phyloP scores from a whole-genome alignment of 78 protist species.

The Bigelowiella natans region DNA sequence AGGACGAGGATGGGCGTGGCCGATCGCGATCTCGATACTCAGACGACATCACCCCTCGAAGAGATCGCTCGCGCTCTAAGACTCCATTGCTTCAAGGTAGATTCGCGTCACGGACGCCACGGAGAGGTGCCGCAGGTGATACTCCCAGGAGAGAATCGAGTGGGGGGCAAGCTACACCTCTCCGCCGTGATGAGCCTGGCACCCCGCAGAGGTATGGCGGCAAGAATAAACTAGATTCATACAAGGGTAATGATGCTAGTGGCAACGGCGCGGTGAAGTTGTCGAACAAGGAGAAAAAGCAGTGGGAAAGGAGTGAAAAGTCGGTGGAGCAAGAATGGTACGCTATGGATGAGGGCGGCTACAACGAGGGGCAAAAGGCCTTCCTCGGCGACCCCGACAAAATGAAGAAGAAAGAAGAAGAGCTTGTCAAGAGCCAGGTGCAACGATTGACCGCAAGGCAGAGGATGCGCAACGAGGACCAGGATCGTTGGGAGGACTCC shows the following conservation, averaged over 20 bases:
- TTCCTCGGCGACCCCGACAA: background rate
- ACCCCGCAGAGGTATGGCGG: no score
- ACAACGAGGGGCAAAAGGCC: background rate
- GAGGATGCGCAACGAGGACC: background rate
- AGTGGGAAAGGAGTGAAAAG: background rate
- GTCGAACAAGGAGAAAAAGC: background rate
- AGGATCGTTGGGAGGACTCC: background rate
- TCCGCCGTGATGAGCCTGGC: no score
- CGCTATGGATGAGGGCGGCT: background rate
- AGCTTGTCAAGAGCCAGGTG: background rate
- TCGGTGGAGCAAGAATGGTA: background rate
- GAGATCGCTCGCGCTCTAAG: background rate
- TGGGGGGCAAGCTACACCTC: no score
- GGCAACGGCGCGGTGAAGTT: background rate
- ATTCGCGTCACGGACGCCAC: background rate
- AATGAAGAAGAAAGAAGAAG: background rate
- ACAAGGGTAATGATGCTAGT: background rate
- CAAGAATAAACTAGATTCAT: background rate
- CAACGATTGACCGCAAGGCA: background rate
- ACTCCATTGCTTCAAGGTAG: background rate
- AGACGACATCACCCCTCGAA: no score
- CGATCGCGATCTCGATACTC: no score
- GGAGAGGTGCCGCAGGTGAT: no score
- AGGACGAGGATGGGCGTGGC: no score
- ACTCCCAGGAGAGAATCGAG: no score